A percentile compares a stretch with the other conserved stretches of the same genome.
Evolutionary conservation across 495 filamentous ascomycete genomes (phyloP).

Genomic region (Tuber melanosporum): DNA sequence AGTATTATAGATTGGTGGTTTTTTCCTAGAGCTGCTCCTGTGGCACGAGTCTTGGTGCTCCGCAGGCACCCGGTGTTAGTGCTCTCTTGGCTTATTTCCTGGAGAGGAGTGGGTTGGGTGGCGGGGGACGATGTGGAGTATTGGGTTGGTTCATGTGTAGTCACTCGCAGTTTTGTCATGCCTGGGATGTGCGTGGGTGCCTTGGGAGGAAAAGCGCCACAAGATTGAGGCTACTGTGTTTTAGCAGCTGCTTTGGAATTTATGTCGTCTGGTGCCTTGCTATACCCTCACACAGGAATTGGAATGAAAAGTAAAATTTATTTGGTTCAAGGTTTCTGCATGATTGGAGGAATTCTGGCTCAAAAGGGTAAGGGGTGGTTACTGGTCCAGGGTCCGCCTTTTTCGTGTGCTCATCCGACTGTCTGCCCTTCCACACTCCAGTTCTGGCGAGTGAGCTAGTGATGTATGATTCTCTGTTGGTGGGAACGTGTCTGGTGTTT

Average conservation of each 20-base stretch:
- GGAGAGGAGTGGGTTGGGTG: background rate
- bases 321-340: background rate
- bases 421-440: background rate
- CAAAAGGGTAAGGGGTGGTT: background rate
- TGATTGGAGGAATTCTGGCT: background rate
- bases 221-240: background rate
- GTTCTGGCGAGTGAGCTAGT: background rate
- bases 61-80: background rate
- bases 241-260: background rate
- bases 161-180: background rate
- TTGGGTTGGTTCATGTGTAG: background rate
- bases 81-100: background rate
- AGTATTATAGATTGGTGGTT: too few relatives aligned
- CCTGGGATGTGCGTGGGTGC: too few relatives aligned
- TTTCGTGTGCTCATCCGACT: too few relatives aligned
- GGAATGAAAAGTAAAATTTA: background rate
- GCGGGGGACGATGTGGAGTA: background rate
- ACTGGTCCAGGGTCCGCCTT: background rate
- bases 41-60: background rate
- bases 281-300: background rate
- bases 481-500: background rate
- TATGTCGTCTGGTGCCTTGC: background rate
- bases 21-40: too few relatives aligned
- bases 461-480: background rate
- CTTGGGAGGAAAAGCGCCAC: background rate